Evolutionary conservation across 148 eudicot genomes (phyloP), one percentile per base, ranked within the genome.

Genomic region (Euryodendron excelsum): DNA sequence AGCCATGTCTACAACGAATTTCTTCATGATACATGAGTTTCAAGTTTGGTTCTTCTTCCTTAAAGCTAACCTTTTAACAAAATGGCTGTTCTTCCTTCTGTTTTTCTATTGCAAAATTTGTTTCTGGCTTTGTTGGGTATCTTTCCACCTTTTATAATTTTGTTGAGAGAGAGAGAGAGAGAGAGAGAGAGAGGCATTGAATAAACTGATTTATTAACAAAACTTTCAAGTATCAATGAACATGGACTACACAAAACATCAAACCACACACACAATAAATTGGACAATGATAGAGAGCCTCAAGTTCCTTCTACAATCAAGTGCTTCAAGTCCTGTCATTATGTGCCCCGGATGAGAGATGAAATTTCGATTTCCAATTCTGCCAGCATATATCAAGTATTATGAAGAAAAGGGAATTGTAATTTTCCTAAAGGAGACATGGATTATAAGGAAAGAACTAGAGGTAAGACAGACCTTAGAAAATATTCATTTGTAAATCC

Each of bases 401-500:
- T 52, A 25, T 21, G 9, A 11, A 5, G 53, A 41, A 23, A 21
- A 20, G 31, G 23, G 39, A 27, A 56, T 8, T 41, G 13, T 36
- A 39, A 41, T 14, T 74, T 53, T 39, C 27, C 14, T 37, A 7
- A 23, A 58, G 36, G 63, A 53, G 31, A 55, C 28, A 21, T 21
- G 14, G 25, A 53, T 13, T 21, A 11, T 11, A n/a, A 55, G 56
- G 20, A 58, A 8, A 33, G 1, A 23, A 41, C 48, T 15, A 30
- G 41, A 13, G 52, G n/a, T 69, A 3, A 48, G 56, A 34, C 34
- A 9, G 23, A 75, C 84, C 78, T n/a, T 72, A 95, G 89, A 95
- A 95, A 53, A 95, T 84, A 84, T 93, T 95, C 34, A 85, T 90
- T 72, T 91, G 96, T 73, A 95, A 86, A 85, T 95, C 99, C 23